Evolutionary conservation across 2,329 filamentous ascomycete genomes (phyloP).

Genomic region (Venturia pyrina): DNA sequence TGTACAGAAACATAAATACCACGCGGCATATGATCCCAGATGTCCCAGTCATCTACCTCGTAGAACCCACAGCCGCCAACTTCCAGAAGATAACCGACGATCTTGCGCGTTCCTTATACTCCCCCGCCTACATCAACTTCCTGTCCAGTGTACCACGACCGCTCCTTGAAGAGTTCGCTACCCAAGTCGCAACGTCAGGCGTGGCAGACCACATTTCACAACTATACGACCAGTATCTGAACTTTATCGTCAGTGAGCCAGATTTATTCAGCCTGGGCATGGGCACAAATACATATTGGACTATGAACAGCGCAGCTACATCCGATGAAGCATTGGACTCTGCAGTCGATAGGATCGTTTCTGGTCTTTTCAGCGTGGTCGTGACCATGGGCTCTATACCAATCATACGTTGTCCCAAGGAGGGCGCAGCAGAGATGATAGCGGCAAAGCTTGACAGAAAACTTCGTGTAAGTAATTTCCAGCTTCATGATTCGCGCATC

Average conservation of each 20-base stretch:
- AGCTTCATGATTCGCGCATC: background rate
- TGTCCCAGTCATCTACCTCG: slow-evolving; percentile 90
- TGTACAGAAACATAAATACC: slow-evolving; percentile 60
- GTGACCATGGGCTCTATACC: slow-evolving; percentile 98
- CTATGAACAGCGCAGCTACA: slow-evolving; percentile 86
- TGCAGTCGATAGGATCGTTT: slow-evolving; percentile 84
- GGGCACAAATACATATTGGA: slow-evolving; percentile 89
- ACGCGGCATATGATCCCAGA: slow-evolving; percentile 86
- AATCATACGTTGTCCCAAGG: slow-evolving; percentile 89
- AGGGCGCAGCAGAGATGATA: slow-evolving; percentile 87
- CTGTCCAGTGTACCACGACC: slow-evolving; percentile 85
- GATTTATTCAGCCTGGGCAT: slow-evolving; percentile 92
- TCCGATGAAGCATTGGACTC: slow-evolving; percentile 82
- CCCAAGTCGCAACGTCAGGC: slow-evolving; percentile 71
- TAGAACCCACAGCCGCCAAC: slow-evolving; percentile 78
- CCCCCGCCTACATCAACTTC: slow-evolving; percentile 94
- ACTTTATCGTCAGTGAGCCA: slow-evolving; percentile 92
- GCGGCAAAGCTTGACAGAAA: slow-evolving; percentile 91
- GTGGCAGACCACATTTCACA: slow-evolving; percentile 87
- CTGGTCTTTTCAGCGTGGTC: slow-evolving; percentile 91
- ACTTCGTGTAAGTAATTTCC: slow-evolving; percentile 43
- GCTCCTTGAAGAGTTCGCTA: slow-evolving; percentile 87
- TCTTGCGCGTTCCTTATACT: slow-evolving; percentile 77
- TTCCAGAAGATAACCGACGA: slow-evolving; percentile 75
- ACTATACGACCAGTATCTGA: slow-evolving; percentile 92